Percentiles rank a stretch among this genome's conserved stretches.
These are phyloP conservation scores for Candida sojae DNA, from an alignment of 1,139 yeast species.

Conservation along the genomic window DNA sequence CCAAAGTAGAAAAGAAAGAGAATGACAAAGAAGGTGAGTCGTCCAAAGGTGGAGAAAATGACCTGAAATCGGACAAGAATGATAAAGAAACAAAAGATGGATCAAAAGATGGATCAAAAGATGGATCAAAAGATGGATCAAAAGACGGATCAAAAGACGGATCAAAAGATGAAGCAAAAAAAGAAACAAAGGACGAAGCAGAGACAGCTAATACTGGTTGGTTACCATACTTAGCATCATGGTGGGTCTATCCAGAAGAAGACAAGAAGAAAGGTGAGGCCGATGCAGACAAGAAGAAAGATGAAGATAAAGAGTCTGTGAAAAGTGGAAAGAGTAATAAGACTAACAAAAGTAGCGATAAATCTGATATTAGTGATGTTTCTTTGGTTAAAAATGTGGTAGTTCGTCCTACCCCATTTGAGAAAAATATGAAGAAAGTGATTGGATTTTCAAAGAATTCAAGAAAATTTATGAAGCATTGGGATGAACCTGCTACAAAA, in stretches of 20 bases:
- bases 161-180: not conserved
- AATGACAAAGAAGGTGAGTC: constrained; percentile 7
- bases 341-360: not conserved
- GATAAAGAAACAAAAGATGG: not conserved
- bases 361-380: not conserved
- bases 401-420: constrained; percentile 4
- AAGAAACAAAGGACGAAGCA: not conserved
- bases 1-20: constrained; percentile 4
- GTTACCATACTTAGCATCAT: constrained; percentile 1
- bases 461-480: constrained; percentile 25
- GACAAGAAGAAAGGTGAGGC: constrained; percentile 10
- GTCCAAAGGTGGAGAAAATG: not conserved
- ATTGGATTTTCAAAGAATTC: constrained; percentile 25
- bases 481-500: constrained; percentile 38
- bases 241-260: constrained; percentile 1
- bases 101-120: not conserved
- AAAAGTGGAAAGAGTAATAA: not conserved
- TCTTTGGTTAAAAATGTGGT: not conserved
- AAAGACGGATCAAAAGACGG: not conserved
- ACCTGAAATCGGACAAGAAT: not conserved
- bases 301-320: not conserved
- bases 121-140: not conserved
- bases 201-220: not conserved
- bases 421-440: constrained; percentile 15
- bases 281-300: not conserved